Evolutionary conservation across 2,329 filamentous ascomycete genomes (phyloP), one percentile per base, ranked within the genome.

Genomic region (Fusarium siculi): DNA sequence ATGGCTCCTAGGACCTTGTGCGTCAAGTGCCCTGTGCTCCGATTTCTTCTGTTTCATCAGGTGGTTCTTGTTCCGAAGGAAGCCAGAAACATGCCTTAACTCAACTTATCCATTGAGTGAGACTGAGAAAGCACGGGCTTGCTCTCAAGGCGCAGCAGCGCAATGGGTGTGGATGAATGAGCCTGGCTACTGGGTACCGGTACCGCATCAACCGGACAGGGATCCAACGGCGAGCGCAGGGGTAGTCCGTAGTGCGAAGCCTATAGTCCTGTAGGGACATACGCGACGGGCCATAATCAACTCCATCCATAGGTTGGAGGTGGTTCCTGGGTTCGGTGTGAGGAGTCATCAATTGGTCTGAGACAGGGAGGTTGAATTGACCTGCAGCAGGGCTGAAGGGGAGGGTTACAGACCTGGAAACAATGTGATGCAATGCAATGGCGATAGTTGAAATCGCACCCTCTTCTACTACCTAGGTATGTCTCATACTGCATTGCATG

Each of bases 111-210:
- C 53, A 68, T 70, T 49, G 65, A 73, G 74, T 70, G 63, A 69
- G 66, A 69, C 40, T 49, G 52, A 19, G 36, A 68, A 60, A 73
- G 54, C 59, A 70, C 66, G 62, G 70, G 64, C 72, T 69, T 50
- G 59, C 39, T 75, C 73, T 73, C 66, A 78, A 77, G 76, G 76
- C 76, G 76, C 76, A 78, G 76, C 76, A 78, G 76, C 74, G 74
- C 59, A 57, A 56, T 68, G 64, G 49, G 67, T 74, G 75, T 74
- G 70, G 69, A 62, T 67, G 65, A 73, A 67, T 63, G 64, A 67
- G 68, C 66, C 70, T 74, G 67, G 63, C 34, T 68, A 69, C 67
- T 42, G 43, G 60, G 68, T 73, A 69, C 68, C 63, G 49, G 61
- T 72, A 65, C 74, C 54, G 47, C 63, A 68, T 36, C 56, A 40